Base-by-base conservation (phyloP, 305 asterid genomes). In the Salvia sclarea region DNA sequence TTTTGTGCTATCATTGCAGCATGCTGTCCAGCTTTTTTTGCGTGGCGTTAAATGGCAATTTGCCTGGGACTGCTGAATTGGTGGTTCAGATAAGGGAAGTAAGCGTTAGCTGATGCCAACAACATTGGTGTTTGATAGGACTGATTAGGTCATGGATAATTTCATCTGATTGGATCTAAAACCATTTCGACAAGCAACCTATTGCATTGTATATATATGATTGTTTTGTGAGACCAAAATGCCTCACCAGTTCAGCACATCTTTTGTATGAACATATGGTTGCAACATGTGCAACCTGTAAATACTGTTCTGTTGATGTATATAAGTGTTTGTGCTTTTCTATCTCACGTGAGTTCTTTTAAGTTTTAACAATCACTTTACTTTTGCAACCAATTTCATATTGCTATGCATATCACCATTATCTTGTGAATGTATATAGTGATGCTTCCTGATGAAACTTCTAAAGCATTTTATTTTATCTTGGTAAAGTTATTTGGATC, bases 81-180 rank as follows among this genome's bases (percentile, higher is more conserved):
- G 86, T 81, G 95, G 85, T 83, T 83, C 92, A 73, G 95, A 88
- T 87, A 83, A 81, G 90, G 74, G 92, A 86, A 79, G 89, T 87
- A 87, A 79, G 85, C 78, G 87, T 85, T 84, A 66, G 88, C 95
- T 88, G 94, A 84, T 90, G 83, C 76, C 95, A 85, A 75, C 89
- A 80, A 63, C 94, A 68, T 88, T 79, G 83, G 81, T 78, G 80
- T 84, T 81, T 82, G 84, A 82, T 85, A 87, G 81, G 86, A 82
- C 80, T 78, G 83, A 79, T 72, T 83, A 85, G 77, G 86, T 82
- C 63, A 78, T 76, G 85, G 86, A 76, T 80, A 75, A 76, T 72
- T 77, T 74, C 84, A 69, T 76, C 80, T 80, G 85, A 78, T 71
- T 80, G 82, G 81, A 79, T 76, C 78, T 73, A 78, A 73, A 80